Evolutionary conservation across 139 green algal genomes (phyloP), one percentile per base, ranked within the genome.

Genomic region (Deuterostichococcus epilithicus): DNA sequence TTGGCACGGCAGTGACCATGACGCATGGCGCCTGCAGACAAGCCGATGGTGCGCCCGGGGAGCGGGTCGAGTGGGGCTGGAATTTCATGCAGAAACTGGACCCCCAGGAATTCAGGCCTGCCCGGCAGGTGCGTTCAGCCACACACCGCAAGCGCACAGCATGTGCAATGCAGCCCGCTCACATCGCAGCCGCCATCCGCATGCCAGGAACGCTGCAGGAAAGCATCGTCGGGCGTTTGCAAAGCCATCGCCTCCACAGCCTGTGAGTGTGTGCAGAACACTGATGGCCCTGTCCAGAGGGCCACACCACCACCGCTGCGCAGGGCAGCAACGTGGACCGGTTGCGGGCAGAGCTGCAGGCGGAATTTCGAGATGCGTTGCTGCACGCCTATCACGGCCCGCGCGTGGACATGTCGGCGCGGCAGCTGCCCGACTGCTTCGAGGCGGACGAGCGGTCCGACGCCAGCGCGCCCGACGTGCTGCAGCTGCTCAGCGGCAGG

Each of bases 301-400:
- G 26, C 23, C 15, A 22, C 18, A 22, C 33, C 23, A 69, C 33
- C 23, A 37, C 26, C 30, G 5, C 10, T 25, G 13, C 30, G 67
- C 23, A 25, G 42, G 10, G 28, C 39, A 42, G 30, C 47, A 32
- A 33, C 8, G n/a, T 81, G 47, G 70, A 81, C 70, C 45, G 73
- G 20, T 25, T 81, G 70, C 77, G 71, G 33, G 35, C 34, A 30
- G 71, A 81, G 70, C 42, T 81, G 60, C 30, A 71, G 15, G 76
- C 67, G 25, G 80, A 84, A 35, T 70, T 80, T 32, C 66, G 78
- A 33, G 60, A 59, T 25, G 80, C 80, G 13, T 26, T 84, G 52
- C 68, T 69, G n/a, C 74, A 52, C 20, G 80, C 80, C 13, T 81
- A 82, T 68, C 74, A 83, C 25, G 80, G 80, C 18, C 80, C 80